Conservation (phyloP, 2,329 filamentous ascomycete genomes). For the Colletotrichum sp. region DNA sequence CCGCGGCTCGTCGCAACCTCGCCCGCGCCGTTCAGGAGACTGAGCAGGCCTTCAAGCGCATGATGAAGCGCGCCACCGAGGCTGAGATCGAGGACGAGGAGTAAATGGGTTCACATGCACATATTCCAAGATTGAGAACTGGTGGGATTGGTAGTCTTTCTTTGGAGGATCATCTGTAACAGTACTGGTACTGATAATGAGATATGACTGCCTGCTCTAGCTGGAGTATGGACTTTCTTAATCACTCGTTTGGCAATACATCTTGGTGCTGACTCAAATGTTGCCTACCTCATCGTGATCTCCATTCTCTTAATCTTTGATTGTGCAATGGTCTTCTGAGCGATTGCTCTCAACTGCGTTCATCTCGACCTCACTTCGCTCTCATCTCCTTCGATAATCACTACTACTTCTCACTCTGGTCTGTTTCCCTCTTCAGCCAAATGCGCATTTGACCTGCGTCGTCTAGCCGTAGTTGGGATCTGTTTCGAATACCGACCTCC, state of each 20-base stretch:
- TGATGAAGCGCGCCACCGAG: conserved; percentile 25
- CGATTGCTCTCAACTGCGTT: too few species aligned
- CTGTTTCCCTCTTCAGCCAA: background rate
- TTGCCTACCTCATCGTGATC: fast-evolving
- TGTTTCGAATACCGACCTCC: background rate
- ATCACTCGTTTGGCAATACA: background rate
- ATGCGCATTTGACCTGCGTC: background rate
- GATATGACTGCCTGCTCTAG: conserved; percentile 18
- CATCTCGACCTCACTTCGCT: too few species aligned
- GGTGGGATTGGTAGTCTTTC: conserved; percentile 2
- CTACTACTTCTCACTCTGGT: too few species aligned
- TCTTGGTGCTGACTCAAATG: background rate
- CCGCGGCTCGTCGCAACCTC: conserved; percentile 18
- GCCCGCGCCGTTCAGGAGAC: conserved; percentile 14
- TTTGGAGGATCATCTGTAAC: conserved; percentile 8
- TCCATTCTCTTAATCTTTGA: too few species aligned
- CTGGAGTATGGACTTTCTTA: conserved; percentile 16
- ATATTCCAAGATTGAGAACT: conserved; percentile 10
- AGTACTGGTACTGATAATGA: conserved; percentile 21
- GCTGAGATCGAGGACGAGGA: conserved; percentile 10
- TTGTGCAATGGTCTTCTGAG: too few species aligned
- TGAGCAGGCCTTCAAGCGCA: conserved; percentile 21
- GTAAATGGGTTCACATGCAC: conserved; percentile 11
- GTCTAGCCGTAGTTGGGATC: background rate
- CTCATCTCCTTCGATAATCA: too few species aligned